Base-by-base conservation (phyloP, 257 asterid species). In the Nicotiana tabacum region DNA sequence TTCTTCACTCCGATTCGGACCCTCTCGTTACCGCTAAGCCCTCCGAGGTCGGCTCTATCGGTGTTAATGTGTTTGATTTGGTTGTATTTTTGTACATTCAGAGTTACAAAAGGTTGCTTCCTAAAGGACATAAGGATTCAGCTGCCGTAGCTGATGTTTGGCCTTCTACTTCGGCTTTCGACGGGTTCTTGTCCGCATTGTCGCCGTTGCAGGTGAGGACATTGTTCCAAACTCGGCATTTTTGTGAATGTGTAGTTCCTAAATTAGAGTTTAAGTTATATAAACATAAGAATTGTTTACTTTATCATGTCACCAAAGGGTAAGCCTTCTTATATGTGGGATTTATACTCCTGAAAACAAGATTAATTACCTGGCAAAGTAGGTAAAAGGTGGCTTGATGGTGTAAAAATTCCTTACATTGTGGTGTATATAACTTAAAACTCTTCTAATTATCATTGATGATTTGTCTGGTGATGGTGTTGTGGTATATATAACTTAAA, bases 61-160 rank as follows among this genome's bases (percentile, higher is more conserved):
- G 97, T 70, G 97, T 92, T 32, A 85, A 90, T 85, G 93, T 87
- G 72, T 93, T 83, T 87, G 98, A 95, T 91, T 90, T 95, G 96
- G 88, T 95, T 11, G 78, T 93, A 9, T 93, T 93, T 85, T 55
- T 95, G 89, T 95, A 90, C 76, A 88, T 93, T 79, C 95, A 95
- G 90, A 92, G 90, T 81, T 95, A 95, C 78, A 95, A 92, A 90
- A 89, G 98, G 85, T 82, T 95, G 89, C 89, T 95, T 82, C 98
- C 99, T 9, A 95, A 91, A 84, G 97, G 98, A 35, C 98, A 95
- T 51, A 89, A 77, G 88, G 98, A 95, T 84, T 91, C 97, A n/a
- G 99, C 94, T 12, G 90, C 93, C 12, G 97, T 95, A 13, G 99
- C 98, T 24, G 99, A 95, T 87, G 97, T 95, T 62, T 93, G 98